Base-by-base conservation (phyloP, 306 rosid species). In the peach (Prunus persica) region DNA sequence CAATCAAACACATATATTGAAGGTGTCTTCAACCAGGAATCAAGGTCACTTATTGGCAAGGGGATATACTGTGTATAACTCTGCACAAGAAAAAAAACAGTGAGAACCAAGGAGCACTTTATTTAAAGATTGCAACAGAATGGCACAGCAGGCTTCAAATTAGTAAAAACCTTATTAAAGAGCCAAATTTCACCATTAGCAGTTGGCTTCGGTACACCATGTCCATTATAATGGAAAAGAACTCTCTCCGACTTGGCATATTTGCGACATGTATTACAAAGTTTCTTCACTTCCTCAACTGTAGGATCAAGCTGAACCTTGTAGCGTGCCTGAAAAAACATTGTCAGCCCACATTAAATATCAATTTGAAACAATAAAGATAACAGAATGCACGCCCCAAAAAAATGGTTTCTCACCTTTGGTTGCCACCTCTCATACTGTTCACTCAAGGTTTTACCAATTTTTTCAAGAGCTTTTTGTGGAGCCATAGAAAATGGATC, bases 381-480 rank as follows among this genome's bases (percentile, higher is more conserved):
- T 20, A 30, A 65, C 61, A 81, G 76, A 79, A 49, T 68, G 56
- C 62, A 71, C 67, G 25, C 62, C 50, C 49, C 34, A 28, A 83
- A 70, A 52, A n/a, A 69, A 52, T 63, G 52, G 75, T 54, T 76
- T 63, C 84, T 50, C 86, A 96, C 99, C 98, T 86, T 89, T 28
- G 99, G 98, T 85, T 92, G 98, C 99, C 99, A 96, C 86, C 99
- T 92, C 84, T 93, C 98, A 82, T 96, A 96, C 84, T 96, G 99
- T 54, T 73, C 81, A 80, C 84, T 91, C 93, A 96, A 87, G 45
- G 84, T 84, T 83, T 87, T 93, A 54, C 99, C 99, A 83, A 96
- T 96, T 73, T 89, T 87, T 41, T 96, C 99, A 79, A 96, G 84
- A 66, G 99, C 99, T 86, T 96, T 96, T 78, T 77, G 97, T 28